Evolutionary conservation across 345 rosid genomes (phyloP).

Genomic region (Geranium rotundifolium): DNA sequence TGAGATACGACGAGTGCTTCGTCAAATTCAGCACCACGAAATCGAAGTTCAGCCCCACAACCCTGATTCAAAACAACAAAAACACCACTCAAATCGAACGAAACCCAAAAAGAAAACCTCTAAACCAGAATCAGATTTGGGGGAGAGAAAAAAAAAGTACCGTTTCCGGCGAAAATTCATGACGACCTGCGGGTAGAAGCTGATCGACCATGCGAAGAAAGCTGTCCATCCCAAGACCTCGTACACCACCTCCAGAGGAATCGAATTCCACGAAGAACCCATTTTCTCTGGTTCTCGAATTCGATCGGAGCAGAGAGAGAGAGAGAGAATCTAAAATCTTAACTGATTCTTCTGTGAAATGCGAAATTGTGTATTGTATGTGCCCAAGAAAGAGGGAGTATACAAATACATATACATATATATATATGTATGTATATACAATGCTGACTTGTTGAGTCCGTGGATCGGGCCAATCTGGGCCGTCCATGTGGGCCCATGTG

Average conservation of each 20-base stretch:
- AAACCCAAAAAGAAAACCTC: not conserved
- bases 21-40: slow-evolving; percentile 82
- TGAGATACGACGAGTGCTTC: slow-evolving; percentile 88
- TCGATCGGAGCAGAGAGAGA: not conserved
- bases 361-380: too few relatives aligned
- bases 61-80: slow-evolving; percentile 22
- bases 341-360: not conserved
- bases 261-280: slow-evolving; percentile 77
- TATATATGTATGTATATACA: too few relatives aligned
- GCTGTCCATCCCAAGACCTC: slow-evolving; percentile 69
- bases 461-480: too few relatives aligned
- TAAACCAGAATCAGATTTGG: not conserved
- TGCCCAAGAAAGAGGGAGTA: too few relatives aligned
- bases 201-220: slow-evolving; percentile 66
- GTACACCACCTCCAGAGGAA: slow-evolving; percentile 50
- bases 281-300: slow-evolving; percentile 9
- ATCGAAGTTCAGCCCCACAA: slow-evolving; percentile 90
- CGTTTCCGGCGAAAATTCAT: slow-evolving; percentile 69
- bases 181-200: slow-evolving; percentile 83
- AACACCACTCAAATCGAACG: not conserved
- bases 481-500: too few relatives aligned
- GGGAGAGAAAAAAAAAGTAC: slow-evolving; percentile 9
- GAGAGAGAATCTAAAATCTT: too few relatives aligned
- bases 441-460: too few relatives aligned
- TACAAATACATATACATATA: too few relatives aligned